Evolutionary conservation across 2,329 filamentous ascomycete species (phyloP).

Genomic region (Cadophora luteo-olivacea): DNA sequence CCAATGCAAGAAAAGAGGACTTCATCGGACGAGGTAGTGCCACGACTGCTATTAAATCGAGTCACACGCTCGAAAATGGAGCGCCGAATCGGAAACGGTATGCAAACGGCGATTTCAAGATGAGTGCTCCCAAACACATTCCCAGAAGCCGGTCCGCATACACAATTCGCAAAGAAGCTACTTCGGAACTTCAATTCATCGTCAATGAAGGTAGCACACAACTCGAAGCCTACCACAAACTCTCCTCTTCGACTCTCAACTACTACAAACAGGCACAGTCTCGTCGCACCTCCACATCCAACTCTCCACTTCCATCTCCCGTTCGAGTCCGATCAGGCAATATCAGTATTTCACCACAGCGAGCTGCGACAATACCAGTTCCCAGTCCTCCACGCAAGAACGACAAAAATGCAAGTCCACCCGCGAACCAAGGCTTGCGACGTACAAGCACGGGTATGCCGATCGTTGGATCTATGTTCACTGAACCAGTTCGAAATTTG

Average conservation of each 20-base stretch:
- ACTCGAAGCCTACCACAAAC: slow-evolving; percentile 19
- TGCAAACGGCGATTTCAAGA: slow-evolving; percentile 28
- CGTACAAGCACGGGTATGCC: slow-evolving; percentile 7
- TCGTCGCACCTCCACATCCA: background rate
- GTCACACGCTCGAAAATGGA: background rate
- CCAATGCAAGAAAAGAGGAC: slow-evolving; percentile 32
- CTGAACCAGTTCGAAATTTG: background rate
- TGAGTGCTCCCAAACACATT: slow-evolving; percentile 17
- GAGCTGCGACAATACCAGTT: background rate
- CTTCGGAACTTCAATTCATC: background rate
- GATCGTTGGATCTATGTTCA: background rate
- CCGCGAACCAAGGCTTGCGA: background rate
- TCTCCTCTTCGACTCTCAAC: slow-evolving; percentile 2
- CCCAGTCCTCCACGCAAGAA: background rate
- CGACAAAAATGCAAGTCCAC: background rate
- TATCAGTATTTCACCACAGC: background rate
- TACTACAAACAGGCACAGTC: slow-evolving; percentile 8
- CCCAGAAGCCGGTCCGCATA: background rate
- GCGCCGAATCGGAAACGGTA: background rate
- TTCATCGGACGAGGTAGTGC: background rate
- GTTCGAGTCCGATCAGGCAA: background rate
- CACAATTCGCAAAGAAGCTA: slow-evolving; percentile 3
- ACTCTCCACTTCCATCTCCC: background rate
- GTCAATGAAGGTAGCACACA: background rate
- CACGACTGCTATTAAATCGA: background rate